phyloP scores from a whole-genome alignment of 2,329 filamentous ascomycete genomes.

The Falciphora oryzae region DNA sequence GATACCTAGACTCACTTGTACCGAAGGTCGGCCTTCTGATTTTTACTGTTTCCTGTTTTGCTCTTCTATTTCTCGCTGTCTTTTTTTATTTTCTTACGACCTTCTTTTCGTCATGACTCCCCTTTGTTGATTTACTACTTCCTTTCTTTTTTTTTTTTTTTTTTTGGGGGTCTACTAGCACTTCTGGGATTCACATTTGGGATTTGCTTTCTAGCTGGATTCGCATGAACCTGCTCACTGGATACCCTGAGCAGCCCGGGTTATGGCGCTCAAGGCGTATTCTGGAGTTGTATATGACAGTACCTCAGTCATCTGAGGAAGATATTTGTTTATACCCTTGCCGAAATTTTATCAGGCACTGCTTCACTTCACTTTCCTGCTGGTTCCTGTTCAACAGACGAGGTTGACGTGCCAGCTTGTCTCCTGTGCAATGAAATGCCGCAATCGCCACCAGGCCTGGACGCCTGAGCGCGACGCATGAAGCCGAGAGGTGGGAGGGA shows the following conservation, averaged over 20 bases:
- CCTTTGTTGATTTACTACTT: not conserved
- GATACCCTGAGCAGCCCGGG: not conserved
- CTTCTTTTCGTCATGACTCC: not conserved
- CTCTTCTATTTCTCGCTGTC: not conserved
- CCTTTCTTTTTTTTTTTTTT: no score
- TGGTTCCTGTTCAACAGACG: no score
- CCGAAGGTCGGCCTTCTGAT: conserved; percentile 8
- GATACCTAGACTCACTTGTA: conserved; percentile 2
- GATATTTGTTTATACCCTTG: not conserved
- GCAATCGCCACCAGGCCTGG: not conserved
- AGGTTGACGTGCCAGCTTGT: no score
- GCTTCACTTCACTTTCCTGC: not conserved
- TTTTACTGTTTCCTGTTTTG: conserved; percentile 3
- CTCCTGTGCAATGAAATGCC: not conserved
- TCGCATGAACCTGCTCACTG: not conserved
- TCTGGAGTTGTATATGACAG: not conserved
- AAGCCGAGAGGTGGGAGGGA: not conserved
- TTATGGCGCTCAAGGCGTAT: conserved; percentile 1
- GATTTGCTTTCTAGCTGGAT: not conserved
- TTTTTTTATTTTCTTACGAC: not conserved
- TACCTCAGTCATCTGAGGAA: not conserved
- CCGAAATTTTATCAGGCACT: not conserved
- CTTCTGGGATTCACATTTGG: not conserved
- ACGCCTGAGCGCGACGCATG: not conserved
- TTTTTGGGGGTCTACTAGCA: not conserved